Conservation (phyloP, 345 rosid species). For the Dimocarpus longan region DNA sequence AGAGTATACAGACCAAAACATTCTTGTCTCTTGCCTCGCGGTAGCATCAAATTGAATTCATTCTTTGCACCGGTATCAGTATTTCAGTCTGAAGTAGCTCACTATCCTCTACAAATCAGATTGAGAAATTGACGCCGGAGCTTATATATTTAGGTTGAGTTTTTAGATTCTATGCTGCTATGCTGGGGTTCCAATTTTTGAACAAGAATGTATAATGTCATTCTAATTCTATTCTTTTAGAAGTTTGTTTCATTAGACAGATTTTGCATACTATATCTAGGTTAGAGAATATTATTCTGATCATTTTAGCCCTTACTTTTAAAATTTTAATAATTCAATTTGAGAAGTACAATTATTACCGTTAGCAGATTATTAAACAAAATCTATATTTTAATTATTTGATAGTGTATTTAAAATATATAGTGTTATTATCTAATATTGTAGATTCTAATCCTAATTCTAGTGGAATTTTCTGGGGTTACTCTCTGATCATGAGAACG, state of each 20-base stretch:
- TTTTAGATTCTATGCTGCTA: not conserved
- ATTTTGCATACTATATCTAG: no score
- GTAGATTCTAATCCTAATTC: no score
- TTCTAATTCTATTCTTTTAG: not conserved
- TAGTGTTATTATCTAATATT: no score
- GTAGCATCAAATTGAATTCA: conserved; percentile 27
- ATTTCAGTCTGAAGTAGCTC: conserved; percentile 1
- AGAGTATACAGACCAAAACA: conserved; percentile 6
- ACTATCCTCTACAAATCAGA: not conserved
- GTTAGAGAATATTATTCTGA: not conserved
- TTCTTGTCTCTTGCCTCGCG: not conserved
- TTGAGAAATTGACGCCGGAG: not conserved
- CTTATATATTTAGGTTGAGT: not conserved
- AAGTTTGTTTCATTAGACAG: no score
- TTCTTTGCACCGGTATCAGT: conserved; percentile 18
- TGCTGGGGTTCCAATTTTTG: not conserved
- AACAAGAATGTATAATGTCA: not conserved
- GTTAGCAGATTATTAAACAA: not conserved
- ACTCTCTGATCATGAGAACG: not conserved
- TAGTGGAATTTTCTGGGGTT: no score
- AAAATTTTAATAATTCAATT: no score
- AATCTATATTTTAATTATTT: no score
- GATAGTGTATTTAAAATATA: no score
- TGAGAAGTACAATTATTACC: no score
- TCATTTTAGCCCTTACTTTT: not conserved